Evolutionary conservation across 2,329 filamentous ascomycete species (phyloP).

Genomic region (Pseudopithomyces chartarum): DNA sequence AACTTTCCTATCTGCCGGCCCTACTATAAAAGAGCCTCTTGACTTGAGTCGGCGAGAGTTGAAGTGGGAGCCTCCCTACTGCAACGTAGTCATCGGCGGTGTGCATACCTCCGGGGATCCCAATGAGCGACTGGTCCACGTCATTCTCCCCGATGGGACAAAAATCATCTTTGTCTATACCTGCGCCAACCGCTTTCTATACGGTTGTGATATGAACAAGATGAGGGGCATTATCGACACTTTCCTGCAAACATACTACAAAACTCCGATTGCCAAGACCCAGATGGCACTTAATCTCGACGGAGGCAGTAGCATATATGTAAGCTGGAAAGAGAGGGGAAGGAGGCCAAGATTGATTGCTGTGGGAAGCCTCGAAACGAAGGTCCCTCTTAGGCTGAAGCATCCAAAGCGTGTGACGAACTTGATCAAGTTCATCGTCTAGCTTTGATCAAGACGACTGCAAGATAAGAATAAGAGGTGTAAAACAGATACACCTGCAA

Average conservation of each 20-base stretch:
- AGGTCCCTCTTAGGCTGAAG: neutral
- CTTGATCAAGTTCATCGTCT: neutral
- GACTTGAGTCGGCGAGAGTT: neutral
- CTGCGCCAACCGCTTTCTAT: neutral
- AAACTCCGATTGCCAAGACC: neutral
- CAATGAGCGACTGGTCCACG: neutral
- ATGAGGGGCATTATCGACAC: neutral
- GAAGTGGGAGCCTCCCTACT: neutral
- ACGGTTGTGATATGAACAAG: neutral
- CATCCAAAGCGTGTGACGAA: neutral
- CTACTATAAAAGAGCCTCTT: neutral
- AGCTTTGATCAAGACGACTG: no score
- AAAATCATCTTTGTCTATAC: neutral
- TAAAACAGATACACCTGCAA: no score
- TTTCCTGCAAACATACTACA: neutral
- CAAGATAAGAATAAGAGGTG: no score
- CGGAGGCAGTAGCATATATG: neutral
- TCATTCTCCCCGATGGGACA: neutral
- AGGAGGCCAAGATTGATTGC: neutral
- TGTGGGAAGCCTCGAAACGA: neutral
- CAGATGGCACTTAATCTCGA: neutral
- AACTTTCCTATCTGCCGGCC: neutral
- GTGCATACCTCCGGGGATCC: neutral
- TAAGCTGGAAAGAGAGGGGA: neutral
- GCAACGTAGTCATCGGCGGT: neutral